Conservation (phyloP, 139 green algal species). For the Chlorella sorokiniana region DNA sequence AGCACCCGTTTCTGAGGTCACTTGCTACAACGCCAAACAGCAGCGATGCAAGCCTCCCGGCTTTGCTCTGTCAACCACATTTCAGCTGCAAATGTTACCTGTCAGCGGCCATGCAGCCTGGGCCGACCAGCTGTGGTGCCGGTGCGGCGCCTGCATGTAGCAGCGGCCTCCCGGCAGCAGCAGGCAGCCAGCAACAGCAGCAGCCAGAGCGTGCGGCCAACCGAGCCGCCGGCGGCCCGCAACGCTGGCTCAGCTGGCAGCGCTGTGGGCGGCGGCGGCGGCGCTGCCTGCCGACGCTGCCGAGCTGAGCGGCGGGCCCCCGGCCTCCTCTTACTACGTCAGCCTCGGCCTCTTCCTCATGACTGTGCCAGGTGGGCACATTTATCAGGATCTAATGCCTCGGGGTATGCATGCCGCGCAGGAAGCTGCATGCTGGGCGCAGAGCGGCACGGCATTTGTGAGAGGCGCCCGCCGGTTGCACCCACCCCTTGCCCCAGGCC, state of each 20-base stretch:
- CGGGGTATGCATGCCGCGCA: too few relatives aligned
- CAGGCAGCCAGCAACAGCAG: constrained; percentile 13
- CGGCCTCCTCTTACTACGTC: constrained; percentile 76
- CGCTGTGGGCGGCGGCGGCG: constrained; percentile 37
- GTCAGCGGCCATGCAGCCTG: not conserved
- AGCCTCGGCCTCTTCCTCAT: constrained; percentile 87
- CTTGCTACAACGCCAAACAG: not conserved
- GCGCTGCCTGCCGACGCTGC: constrained; percentile 20
- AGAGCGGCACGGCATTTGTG: too few relatives aligned
- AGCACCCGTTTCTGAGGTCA: too few relatives aligned
- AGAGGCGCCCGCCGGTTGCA: too few relatives aligned
- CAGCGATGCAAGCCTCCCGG: too few relatives aligned
- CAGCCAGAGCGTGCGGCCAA: not conserved
- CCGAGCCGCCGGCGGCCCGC: not conserved
- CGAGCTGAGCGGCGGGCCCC: constrained; percentile 24
- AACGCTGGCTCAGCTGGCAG: not conserved
- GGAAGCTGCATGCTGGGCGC: too few relatives aligned
- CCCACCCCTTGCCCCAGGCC: constrained; percentile 51
- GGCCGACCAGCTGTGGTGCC: not conserved
- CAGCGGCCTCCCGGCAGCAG: constrained; percentile 9
- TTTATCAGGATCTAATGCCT: too few relatives aligned
- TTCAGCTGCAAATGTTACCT: not conserved
- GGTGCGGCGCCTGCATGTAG: not conserved
- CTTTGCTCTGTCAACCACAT: not conserved
- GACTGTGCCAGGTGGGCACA: constrained; percentile 64